Conservation (phyloP, 805 yeast species). For the Middelhovenomyces tepae region DNA sequence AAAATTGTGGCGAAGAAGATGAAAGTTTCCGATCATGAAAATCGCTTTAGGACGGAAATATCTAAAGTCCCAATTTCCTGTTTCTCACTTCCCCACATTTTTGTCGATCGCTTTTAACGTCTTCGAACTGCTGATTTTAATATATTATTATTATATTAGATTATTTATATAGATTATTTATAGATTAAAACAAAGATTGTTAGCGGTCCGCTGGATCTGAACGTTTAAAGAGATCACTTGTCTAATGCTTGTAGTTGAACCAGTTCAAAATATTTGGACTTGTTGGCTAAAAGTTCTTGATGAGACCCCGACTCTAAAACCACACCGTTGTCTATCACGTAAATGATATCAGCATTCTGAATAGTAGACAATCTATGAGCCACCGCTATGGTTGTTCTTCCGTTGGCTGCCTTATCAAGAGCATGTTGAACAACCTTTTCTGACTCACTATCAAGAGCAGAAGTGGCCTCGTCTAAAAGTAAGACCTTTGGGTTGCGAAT, state of each 20-base stretch:
- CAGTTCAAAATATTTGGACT: constrained; percentile 32
- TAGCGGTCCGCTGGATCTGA: too few species aligned
- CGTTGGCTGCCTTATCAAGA: constrained; percentile 52
- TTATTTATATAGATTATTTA: too few species aligned
- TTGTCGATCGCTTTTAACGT: too few species aligned
- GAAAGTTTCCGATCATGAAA: too few species aligned
- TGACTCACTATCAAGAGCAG: constrained; percentile 59
- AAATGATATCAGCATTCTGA: constrained; percentile 51
- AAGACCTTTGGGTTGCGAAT: constrained; percentile 57
- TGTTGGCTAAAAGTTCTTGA: constrained; percentile 34
- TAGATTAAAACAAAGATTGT: too few species aligned
- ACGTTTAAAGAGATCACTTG: too few species aligned
- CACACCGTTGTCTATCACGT: constrained; percentile 51
- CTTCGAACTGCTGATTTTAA: too few species aligned
- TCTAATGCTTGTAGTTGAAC: constrained; percentile 33
- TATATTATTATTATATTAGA: too few species aligned
- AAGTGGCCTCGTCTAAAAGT: constrained; percentile 62
- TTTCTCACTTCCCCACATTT: too few species aligned
- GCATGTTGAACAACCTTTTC: constrained; percentile 72
- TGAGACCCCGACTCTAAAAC: constrained; percentile 54
- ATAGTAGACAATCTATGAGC: constrained; percentile 77
- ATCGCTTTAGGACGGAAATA: too few species aligned
- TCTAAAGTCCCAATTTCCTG: too few species aligned
- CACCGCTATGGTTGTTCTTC: constrained; percentile 75
- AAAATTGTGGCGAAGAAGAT: too few species aligned